Evolutionary conservation across 78 protist species (phyloP).

Genomic region (Dictyostelium citrinum): DNA sequence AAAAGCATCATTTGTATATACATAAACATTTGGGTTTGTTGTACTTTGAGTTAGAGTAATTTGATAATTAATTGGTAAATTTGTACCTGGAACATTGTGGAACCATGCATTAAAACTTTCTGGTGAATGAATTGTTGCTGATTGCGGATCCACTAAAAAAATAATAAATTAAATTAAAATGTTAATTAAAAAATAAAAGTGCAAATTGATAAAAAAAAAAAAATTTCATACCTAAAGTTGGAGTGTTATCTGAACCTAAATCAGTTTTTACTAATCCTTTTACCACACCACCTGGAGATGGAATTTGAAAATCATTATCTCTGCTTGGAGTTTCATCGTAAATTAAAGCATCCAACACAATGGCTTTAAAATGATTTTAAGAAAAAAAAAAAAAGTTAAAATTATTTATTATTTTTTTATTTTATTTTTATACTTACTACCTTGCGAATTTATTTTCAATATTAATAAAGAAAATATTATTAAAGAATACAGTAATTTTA

Average conservation of each 20-base stretch:
- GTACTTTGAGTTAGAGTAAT: neutral
- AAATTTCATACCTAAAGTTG: neutral
- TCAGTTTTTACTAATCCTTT: neutral
- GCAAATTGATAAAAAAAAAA: too few species aligned
- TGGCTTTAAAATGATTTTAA: neutral
- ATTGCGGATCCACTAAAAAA: neutral
- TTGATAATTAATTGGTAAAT: neutral
- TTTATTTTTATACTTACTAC: neutral
- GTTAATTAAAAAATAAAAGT: too few species aligned
- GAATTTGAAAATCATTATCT: constrained; percentile 4
- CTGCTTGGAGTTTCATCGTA: neutral
- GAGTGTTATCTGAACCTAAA: constrained; percentile 8
- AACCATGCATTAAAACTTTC: neutral
- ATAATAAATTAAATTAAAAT: too few species aligned
- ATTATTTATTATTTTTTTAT: too few species aligned
- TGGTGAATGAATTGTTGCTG: neutral
- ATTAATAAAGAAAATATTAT: neutral
- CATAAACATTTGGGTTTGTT: neutral
- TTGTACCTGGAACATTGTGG: neutral
- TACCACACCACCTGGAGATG: neutral
- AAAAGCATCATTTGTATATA: neutral
- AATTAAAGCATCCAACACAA: neutral
- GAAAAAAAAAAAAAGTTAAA: too few species aligned
- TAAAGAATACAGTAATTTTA: neutral
- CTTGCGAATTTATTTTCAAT: neutral